Percentiles rank a stretch among this genome's conserved stretches.
These are phyloP conservation scores for Polygonum maritimum DNA, from an alignment of 148 eudicot species.

Conservation along the genomic window DNA sequence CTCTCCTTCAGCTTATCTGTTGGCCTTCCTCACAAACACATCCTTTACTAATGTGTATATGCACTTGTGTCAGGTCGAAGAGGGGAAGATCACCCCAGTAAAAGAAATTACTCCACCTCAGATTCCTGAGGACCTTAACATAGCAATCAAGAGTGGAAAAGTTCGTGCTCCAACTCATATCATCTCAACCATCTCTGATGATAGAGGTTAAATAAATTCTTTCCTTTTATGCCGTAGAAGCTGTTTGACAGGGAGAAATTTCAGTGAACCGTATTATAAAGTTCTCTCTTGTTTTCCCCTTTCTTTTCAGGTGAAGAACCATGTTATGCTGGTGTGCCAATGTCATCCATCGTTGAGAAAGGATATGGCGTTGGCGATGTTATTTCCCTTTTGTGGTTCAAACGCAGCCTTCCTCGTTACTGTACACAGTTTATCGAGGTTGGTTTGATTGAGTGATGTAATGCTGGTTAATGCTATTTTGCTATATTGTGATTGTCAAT, in stretches of 20 bases:
- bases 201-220: constrained; percentile 48
- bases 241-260: background rate
- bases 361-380: constrained; percentile 97
- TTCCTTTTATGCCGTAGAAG: constrained; percentile 9
- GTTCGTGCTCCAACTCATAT: constrained; percentile 98
- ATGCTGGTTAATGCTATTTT: background rate
- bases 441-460: background rate
- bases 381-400: constrained; percentile 94
- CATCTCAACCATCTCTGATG: constrained; percentile 95
- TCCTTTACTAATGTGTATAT: background rate
- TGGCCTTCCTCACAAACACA: background rate
- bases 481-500: background rate
- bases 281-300: constrained; percentile 6
- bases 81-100: constrained; percentile 55
- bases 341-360: constrained; percentile 91
- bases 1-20: background rate
- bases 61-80: constrained; percentile 39
- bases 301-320: constrained; percentile 80
- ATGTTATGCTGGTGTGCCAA: constrained; percentile 90
- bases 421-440: constrained; percentile 97
- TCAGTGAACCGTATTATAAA: background rate
- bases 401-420: constrained; percentile 95
- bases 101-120: constrained; percentile 93
- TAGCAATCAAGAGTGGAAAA: constrained; percentile 94
- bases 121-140: constrained; percentile 93